Percentiles rank a stretch among this genome's conserved stretches.
These are phyloP conservation scores for Cymbopogon flexuosus DNA, from an alignment of 202 grass and related monocot species.

Conservation along the genomic window DNA sequence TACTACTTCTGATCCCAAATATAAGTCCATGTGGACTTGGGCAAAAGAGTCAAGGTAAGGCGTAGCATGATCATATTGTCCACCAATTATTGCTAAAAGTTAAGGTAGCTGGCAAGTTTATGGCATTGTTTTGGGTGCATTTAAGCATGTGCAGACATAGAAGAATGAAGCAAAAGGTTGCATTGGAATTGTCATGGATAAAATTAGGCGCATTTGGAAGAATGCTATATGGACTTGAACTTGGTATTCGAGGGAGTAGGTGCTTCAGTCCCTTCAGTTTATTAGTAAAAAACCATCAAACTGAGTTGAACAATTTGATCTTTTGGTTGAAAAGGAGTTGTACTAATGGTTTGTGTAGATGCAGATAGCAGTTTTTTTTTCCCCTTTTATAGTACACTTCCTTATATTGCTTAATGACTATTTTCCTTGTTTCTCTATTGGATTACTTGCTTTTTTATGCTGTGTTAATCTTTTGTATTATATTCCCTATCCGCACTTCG, in stretches of 20 bases:
- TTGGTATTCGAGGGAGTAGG: not conserved
- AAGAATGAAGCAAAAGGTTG: not conserved
- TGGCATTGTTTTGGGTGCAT: not conserved
- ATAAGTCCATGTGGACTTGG: not conserved
- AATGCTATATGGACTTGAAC: not conserved
- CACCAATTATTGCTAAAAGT: not conserved
- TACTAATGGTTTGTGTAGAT: not conserved
- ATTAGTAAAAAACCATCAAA: not conserved
- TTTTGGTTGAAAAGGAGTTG: not conserved
- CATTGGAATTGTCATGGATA: not conserved
- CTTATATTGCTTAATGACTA: not conserved
- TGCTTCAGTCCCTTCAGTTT: not conserved
- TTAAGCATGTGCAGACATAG: not conserved
- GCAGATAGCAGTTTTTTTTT: not conserved
- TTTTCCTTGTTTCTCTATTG: conserved; percentile 7
- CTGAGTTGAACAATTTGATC: not conserved
- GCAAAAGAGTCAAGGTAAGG: not conserved
- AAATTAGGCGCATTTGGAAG: not conserved
- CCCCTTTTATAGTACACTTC: not conserved
- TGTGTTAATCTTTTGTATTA: not conserved
- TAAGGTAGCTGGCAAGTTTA: not conserved
- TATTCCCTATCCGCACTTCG: not conserved
- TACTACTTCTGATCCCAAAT: not conserved
- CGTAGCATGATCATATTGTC: not conserved
- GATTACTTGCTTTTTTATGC: not conserved